Evolutionary conservation across 2,329 filamentous ascomycete species (phyloP).

Genomic region (Ceratocystis huliohia): DNA sequence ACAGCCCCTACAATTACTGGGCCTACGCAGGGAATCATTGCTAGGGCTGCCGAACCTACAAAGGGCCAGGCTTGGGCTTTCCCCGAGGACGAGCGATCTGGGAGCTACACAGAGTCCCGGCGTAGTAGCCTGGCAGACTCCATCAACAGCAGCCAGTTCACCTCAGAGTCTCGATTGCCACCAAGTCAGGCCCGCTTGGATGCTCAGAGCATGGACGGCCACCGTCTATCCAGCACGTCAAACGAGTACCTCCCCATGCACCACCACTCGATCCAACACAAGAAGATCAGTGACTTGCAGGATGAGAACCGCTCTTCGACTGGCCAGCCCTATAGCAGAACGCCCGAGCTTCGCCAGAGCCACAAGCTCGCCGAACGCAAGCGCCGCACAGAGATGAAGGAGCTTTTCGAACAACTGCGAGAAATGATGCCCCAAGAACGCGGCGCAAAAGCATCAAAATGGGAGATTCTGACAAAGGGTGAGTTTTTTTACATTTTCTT

Average conservation of each 20-base stretch:
- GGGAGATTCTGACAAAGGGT: slow-evolving; percentile 82
- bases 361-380: slow-evolving; percentile 79
- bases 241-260: slow-evolving; percentile 49
- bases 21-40: slow-evolving; percentile 51
- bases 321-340: slow-evolving; percentile 67
- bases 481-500: slow-evolving; percentile 26
- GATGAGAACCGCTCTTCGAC: slow-evolving; percentile 40
- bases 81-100: slow-evolving; percentile 51
- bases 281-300: slow-evolving; percentile 54
- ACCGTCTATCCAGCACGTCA: slow-evolving; percentile 36
- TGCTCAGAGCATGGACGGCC: slow-evolving; percentile 35
- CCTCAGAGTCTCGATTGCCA: slow-evolving; percentile 58
- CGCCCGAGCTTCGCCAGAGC: slow-evolving; percentile 67
- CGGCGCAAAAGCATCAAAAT: slow-evolving; percentile 76
- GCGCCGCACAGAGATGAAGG: slow-evolving; percentile 77
- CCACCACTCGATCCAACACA: slow-evolving; percentile 65
- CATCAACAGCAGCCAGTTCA: slow-evolving; percentile 67
- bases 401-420: slow-evolving; percentile 68
- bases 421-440: slow-evolving; percentile 68
- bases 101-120: slow-evolving; percentile 42
- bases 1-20: slow-evolving; percentile 67
- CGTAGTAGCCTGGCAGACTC: slow-evolving; percentile 68
- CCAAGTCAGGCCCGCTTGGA: slow-evolving; percentile 60
- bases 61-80: slow-evolving; percentile 79
- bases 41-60: slow-evolving; percentile 59